Evolutionary conservation across 2,329 filamentous ascomycete species (phyloP).

Genomic region (Lasiodiplodia theobromae): DNA sequence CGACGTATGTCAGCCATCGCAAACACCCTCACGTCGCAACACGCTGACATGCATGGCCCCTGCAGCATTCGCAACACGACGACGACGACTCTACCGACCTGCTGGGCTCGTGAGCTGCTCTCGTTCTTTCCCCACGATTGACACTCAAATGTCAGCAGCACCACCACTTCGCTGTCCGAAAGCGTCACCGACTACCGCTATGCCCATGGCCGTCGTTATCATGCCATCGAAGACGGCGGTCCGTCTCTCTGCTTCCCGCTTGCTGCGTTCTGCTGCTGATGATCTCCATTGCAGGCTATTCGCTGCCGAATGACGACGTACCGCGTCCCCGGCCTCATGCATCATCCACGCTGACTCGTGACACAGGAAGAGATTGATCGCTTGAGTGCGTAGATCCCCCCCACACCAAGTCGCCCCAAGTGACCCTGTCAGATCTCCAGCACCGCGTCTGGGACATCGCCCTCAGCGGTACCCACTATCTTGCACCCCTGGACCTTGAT

Average conservation of each 20-base stretch:
- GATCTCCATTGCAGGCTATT: conserved; percentile 32
- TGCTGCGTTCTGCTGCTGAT: not conserved
- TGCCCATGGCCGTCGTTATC: conserved; percentile 30
- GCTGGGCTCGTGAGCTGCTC: conserved; percentile 14
- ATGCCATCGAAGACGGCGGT: conserved; percentile 29
- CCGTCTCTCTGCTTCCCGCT: not conserved
- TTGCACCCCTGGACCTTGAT: conserved; percentile 33
- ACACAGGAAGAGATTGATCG: conserved; percentile 36
- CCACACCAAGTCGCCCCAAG: not conserved
- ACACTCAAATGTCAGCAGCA: conserved; percentile 8
- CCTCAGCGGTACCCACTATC: conserved; percentile 35
- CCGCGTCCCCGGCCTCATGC: not conserved
- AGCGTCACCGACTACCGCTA: conserved; percentile 28
- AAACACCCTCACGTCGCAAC: not conserved
- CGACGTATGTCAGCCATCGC: conserved; percentile 12
- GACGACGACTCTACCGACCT: conserved; percentile 28
- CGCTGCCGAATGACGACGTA: conserved; percentile 38
- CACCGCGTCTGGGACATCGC: conserved; percentile 37
- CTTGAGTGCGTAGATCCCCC: conserved; percentile 28
- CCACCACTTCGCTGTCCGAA: conserved; percentile 30
- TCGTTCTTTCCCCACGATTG: not conserved
- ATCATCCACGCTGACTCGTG: not conserved
- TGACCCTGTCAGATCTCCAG: conserved; percentile 35
- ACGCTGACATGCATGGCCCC: conserved; percentile 6
- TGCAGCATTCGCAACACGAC: conserved; percentile 14